phyloP scores from a whole-genome alignment of 495 filamentous ascomycete genomes.

The Aspergillus cavernicola region DNA sequence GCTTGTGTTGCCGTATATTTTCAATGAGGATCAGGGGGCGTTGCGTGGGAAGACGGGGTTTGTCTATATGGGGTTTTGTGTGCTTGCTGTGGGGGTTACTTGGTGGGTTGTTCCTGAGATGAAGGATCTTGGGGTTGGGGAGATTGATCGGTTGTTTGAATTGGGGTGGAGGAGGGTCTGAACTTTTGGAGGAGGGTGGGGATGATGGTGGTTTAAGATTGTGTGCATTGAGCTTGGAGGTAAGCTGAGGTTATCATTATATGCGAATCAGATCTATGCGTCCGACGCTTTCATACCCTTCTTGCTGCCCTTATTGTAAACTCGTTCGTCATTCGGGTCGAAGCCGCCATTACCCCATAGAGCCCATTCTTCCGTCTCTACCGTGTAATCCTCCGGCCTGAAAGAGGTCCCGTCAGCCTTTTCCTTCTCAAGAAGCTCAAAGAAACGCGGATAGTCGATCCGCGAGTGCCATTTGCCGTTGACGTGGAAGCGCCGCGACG shows the following conservation, averaged over 20 bases:
- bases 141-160: constrained; percentile 37
- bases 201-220: neutral
- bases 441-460: constrained; percentile 89
- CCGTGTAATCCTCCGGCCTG: constrained; percentile 86
- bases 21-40: constrained; percentile 29
- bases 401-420: constrained; percentile 59
- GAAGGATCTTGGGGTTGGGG: constrained; percentile 28
- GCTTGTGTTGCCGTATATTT: constrained; percentile 32
- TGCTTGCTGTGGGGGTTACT: constrained; percentile 15
- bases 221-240: no score
- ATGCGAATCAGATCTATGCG: neutral
- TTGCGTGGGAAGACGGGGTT: constrained; percentile 33
- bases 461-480: constrained; percentile 83
- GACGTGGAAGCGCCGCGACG: constrained; percentile 66
- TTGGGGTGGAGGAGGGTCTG: neutral
- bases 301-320: constrained; percentile 69
- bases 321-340: constrained; percentile 82
- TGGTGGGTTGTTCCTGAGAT: constrained; percentile 34
- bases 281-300: constrained; percentile 9
- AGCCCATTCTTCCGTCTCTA: constrained; percentile 86
- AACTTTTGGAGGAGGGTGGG: neutral
- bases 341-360: constrained; percentile 93
- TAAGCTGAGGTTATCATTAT: no score
- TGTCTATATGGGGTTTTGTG: constrained; percentile 27
- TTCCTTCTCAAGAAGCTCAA: constrained; percentile 69